Conservation (phyloP, 768 basidiomycete species). For the Phanerodontia chrysosporium region DNA sequence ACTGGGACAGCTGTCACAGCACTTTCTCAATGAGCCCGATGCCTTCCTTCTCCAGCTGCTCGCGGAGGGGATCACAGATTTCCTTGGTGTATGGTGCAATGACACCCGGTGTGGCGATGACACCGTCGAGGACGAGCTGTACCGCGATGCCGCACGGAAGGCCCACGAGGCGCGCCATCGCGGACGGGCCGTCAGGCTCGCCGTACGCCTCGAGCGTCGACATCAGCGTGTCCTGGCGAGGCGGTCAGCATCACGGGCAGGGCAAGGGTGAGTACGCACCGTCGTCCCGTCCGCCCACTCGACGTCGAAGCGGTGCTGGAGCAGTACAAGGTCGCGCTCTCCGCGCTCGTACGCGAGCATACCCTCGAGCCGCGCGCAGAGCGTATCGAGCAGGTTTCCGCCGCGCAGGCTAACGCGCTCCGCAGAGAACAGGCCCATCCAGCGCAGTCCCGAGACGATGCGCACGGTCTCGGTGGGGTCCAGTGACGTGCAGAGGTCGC, state of each 20-base stretch:
- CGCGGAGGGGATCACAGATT: slow-evolving; percentile 72
- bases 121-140: slow-evolving; percentile 87
- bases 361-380: slow-evolving; percentile 84
- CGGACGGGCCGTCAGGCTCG: slow-evolving; percentile 72
- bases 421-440: slow-evolving; percentile 88
- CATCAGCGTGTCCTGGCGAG: slow-evolving; percentile 61
- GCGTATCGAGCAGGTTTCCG: slow-evolving; percentile 85
- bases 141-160: slow-evolving; percentile 92
- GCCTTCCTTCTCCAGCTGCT: slow-evolving; percentile 67
- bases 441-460: slow-evolving; percentile 87
- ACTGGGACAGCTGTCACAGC: too few relatives aligned
- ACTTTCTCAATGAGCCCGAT: slow-evolving; percentile 68
- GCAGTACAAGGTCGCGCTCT: slow-evolving; percentile 94
- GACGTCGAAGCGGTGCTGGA: slow-evolving; percentile 96
- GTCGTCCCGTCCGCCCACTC: slow-evolving; percentile 80
- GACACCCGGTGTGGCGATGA: slow-evolving; percentile 73
- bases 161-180: slow-evolving; percentile 91
- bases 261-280: slow-evolving; percentile 4
- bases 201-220: slow-evolving; percentile 92
- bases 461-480: slow-evolving; percentile 62
- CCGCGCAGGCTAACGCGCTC: slow-evolving; percentile 58
- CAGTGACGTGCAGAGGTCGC: slow-evolving; percentile 70
- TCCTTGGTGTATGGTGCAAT: slow-evolving; percentile 84
- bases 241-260: too few relatives aligned
- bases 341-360: slow-evolving; percentile 89